phyloP scores from a whole-genome alignment of 169 alveolate genomes.

The Plasmodium coatneyi region DNA sequence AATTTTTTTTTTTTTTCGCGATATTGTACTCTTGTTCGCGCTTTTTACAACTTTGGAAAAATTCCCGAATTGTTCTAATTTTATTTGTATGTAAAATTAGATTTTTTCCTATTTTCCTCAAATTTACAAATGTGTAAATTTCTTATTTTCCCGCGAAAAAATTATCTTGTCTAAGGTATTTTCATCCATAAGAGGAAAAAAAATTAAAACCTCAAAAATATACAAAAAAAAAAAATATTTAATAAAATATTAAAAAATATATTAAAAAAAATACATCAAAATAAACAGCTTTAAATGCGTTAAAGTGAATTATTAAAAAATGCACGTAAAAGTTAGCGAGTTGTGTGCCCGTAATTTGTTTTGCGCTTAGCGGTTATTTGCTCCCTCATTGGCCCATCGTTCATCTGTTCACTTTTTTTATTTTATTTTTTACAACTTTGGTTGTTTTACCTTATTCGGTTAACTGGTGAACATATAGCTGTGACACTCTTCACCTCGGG shows the following conservation, averaged over 20 bases:
- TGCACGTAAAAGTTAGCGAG: background rate
- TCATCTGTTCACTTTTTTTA: background rate
- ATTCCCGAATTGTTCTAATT: background rate
- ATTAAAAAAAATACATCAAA: background rate
- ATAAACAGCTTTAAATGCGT: background rate
- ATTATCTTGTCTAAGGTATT: conserved; percentile 11
- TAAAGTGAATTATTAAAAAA: background rate
- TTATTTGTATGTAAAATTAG: conserved; percentile 4
- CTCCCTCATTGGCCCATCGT: background rate
- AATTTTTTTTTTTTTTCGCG: background rate
- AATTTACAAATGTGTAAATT: conserved; percentile 15
- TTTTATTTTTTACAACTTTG: background rate
- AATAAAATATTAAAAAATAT: background rate
- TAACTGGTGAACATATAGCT: background rate
- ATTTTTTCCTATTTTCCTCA: background rate
- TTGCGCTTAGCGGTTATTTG: background rate
- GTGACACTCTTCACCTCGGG: conserved; percentile 34
- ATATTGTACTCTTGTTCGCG: background rate
- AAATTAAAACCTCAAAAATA: background rate
- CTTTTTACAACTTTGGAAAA: conserved; percentile 13
- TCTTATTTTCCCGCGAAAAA: conserved; percentile 4
- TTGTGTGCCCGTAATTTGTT: background rate
- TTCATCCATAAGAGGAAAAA: conserved; percentile 2
- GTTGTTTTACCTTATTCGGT: background rate
- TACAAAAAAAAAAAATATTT: background rate